A percentile compares a stretch with the other conserved stretches of the same genome.
These are phyloP conservation scores for Polygonum aviculare DNA, from an alignment of 148 eudicot species.

Conservation along the genomic window DNA sequence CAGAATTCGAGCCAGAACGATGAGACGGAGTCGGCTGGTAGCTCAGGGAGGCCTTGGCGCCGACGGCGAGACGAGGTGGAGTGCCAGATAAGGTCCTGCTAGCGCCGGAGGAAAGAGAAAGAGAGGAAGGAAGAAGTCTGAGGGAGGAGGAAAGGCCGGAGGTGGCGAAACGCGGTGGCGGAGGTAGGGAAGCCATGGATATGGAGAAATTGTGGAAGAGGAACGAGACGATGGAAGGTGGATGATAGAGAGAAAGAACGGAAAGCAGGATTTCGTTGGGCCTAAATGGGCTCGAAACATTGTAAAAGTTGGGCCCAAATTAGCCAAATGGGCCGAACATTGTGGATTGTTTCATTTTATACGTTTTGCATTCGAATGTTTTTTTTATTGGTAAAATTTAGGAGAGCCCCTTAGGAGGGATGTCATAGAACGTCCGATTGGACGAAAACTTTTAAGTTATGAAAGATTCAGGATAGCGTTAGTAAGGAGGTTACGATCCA, in stretches of 20 bases:
- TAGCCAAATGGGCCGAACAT: not conserved
- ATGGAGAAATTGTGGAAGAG: constrained; percentile 1
- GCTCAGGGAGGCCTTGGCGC: not conserved
- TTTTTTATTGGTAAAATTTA: no score
- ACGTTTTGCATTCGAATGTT: no score
- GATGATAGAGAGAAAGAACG: not conserved
- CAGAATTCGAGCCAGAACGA: not conserved
- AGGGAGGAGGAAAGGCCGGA: not conserved
- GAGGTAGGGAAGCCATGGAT: not conserved
- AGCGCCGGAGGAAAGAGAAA: constrained; percentile 5
- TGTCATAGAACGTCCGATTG: no score
- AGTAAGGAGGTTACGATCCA: no score
- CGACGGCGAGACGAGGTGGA: not conserved
- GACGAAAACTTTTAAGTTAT: no score
- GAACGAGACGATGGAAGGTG: not conserved
- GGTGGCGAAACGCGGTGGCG: constrained; percentile 5
- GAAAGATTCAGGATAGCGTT: no score
- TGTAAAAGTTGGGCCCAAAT: not conserved
- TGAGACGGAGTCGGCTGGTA: not conserved
- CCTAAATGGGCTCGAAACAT: not conserved
- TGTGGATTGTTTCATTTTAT: not conserved
- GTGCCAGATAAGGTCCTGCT: not conserved
- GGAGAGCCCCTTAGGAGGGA: no score
- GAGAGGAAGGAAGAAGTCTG: not conserved
- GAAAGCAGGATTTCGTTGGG: not conserved